A percentile compares a stretch with the other conserved stretches of the same genome.
These are phyloP conservation scores for Neofusicoccum umdonicola DNA, from an alignment of 2,329 filamentous ascomycete genomes.

Conservation along the genomic window DNA sequence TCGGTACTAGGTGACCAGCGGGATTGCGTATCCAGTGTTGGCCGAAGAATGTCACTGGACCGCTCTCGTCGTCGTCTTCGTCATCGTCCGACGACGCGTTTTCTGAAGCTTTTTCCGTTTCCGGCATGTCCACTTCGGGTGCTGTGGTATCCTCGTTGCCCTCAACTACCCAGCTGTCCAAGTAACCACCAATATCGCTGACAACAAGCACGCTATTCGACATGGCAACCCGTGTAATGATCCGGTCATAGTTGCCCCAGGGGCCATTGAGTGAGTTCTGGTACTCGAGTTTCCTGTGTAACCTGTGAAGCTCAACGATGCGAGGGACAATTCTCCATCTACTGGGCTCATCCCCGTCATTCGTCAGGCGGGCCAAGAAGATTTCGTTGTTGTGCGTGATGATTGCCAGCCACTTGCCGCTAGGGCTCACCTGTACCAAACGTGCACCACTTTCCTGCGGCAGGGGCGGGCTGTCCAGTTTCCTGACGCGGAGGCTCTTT, in stretches of 20 bases:
- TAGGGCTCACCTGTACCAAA: constrained; percentile 65
- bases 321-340: constrained; percentile 37
- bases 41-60: constrained; percentile 51
- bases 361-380: constrained; percentile 47
- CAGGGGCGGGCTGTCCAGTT: constrained; percentile 61
- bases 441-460: constrained; percentile 60
- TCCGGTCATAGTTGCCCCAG: constrained; percentile 73
- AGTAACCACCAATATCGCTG: constrained; percentile 77
- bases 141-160: constrained; percentile 52
- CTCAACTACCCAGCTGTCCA: constrained; percentile 81
- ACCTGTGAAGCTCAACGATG: constrained; percentile 39
- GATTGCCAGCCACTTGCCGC: constrained; percentile 67
- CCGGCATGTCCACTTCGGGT: constrained; percentile 36
- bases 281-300: constrained; percentile 27
- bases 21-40: constrained; percentile 76
- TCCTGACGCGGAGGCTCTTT: constrained; percentile 67
- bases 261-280: constrained; percentile 56
- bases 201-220: constrained; percentile 73
- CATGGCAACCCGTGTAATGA: constrained; percentile 72
- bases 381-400: constrained; percentile 47
- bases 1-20: constrained; percentile 52
- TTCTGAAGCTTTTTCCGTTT: constrained; percentile 21
- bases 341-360: constrained; percentile 40
- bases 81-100: constrained; percentile 24
- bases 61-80: constrained; percentile 45